phyloP scores from a whole-genome alignment of 257 asterid species.

The Nyctanthes arbortristis region DNA sequence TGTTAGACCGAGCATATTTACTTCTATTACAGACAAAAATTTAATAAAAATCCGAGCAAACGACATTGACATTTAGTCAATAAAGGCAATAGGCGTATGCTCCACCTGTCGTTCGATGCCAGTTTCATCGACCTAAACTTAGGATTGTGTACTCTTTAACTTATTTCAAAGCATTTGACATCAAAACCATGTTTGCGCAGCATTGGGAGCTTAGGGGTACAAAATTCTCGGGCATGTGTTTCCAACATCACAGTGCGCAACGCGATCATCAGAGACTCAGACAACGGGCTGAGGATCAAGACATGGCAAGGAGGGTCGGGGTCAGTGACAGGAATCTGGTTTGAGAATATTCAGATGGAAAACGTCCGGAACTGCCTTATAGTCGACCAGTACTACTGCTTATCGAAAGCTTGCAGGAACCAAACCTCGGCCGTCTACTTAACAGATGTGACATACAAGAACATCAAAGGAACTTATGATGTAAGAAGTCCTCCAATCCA shows the following conservation, averaged over 20 bases:
- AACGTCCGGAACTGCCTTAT: conserved; percentile 83
- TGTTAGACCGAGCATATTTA: no score
- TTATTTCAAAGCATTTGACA: neutral
- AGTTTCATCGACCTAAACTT: no score
- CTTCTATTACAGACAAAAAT: no score
- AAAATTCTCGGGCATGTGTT: conserved; percentile 80
- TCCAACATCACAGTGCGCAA: conserved; percentile 79
- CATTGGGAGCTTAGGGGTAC: conserved; percentile 92
- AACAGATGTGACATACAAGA: conserved; percentile 54
- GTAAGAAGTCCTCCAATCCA: conserved; percentile 86
- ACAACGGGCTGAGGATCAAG: conserved; percentile 84
- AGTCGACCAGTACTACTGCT: conserved; percentile 91
- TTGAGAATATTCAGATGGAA: conserved; percentile 88
- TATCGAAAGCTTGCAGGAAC: conserved; percentile 69
- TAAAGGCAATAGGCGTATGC: no score
- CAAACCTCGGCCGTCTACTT: conserved; percentile 82
- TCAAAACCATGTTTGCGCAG: conserved; percentile 35
- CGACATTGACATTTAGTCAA: no score
- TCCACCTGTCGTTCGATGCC: no score
- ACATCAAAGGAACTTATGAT: conserved; percentile 93
- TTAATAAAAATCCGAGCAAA: no score
- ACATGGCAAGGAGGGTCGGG: conserved; percentile 99
- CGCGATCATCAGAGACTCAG: conserved; percentile 66
- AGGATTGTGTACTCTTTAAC: no score
- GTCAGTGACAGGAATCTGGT: conserved; percentile 66